A percentile compares a stretch with the other conserved stretches of the same genome.
Conservation (phyloP, 1,284 basidiomycete genomes). For the Cutaneotrichosporon mucoides region DNA sequence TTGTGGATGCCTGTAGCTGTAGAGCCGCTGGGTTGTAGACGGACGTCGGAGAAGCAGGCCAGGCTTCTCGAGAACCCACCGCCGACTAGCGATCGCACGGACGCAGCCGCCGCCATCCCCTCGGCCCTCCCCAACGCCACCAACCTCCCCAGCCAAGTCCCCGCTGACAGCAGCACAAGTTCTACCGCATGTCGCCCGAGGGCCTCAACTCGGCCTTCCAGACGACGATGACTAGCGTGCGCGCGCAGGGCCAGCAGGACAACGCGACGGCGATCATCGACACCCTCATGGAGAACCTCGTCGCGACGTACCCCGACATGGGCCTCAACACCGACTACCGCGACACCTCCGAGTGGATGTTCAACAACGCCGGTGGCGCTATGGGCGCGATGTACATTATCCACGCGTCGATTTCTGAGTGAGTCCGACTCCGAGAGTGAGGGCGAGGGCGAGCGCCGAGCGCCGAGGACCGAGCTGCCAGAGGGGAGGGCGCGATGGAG, state of each 20-base stretch:
- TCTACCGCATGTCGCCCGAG: slow-evolving; percentile 68
- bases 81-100: no score
- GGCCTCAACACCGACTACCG: slow-evolving; percentile 60
- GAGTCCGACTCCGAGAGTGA: slow-evolving; percentile 54
- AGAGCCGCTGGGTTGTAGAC: no score
- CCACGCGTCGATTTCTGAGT: slow-evolving; percentile 89
- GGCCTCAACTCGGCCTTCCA: slow-evolving; percentile 64
- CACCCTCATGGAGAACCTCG: slow-evolving; percentile 68
- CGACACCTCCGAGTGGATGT: slow-evolving; percentile 74
- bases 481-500: background rate
- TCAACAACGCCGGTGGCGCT: slow-evolving; percentile 96
- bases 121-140: no score
- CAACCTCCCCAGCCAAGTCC: no score
- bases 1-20: no score
- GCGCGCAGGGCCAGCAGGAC: slow-evolving; percentile 12
- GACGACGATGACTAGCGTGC: slow-evolving; percentile 61
- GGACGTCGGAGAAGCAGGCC: no score
- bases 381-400: slow-evolving; percentile 97
- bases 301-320: slow-evolving; percentile 60
- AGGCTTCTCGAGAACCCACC: no score
- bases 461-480: no score
- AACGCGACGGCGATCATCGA: slow-evolving; percentile 56
- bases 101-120: no score
- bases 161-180: slow-evolving; percentile 49
- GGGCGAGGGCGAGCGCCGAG: no score